Conservation (phyloP, 2,329 filamentous ascomycete genomes). For the Fusarium sp. region DNA sequence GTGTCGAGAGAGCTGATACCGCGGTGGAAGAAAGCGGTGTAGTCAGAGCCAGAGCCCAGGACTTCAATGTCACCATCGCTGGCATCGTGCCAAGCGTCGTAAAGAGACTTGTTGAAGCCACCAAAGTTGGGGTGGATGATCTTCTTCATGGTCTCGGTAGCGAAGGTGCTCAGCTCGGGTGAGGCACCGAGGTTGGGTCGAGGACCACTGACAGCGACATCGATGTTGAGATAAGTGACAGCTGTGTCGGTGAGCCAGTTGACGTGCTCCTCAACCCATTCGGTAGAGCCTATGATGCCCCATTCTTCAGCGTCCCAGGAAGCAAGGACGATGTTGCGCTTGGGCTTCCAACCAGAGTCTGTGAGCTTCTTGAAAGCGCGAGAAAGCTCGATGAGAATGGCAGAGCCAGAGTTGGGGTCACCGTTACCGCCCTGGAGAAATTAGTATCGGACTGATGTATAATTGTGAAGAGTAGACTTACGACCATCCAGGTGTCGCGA, state of each 20-base stretch:
- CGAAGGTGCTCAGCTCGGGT: slow-evolving; percentile 74
- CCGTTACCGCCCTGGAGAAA: slow-evolving; percentile 73
- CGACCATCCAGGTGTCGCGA: slow-evolving; percentile 64
- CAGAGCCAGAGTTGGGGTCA: slow-evolving; percentile 84
- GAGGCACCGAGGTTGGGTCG: slow-evolving; percentile 69
- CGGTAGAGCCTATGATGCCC: slow-evolving; percentile 81
- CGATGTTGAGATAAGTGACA: slow-evolving; percentile 84
- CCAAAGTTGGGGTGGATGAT: slow-evolving; percentile 72
- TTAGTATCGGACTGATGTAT: background rate
- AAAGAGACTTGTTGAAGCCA: slow-evolving; percentile 54
- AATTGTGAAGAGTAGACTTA: slow-evolving; percentile 5
- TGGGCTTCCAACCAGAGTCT: slow-evolving; percentile 81
- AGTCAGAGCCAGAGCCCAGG: slow-evolving; percentile 75
- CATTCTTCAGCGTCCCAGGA: slow-evolving; percentile 82
- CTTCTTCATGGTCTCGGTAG: slow-evolving; percentile 70
- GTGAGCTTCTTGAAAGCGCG: slow-evolving; percentile 77
- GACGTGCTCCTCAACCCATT: slow-evolving; percentile 87
- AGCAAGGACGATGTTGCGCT: slow-evolving; percentile 78
- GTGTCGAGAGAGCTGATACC: slow-evolving; percentile 65
- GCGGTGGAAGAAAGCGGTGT: slow-evolving; percentile 73
- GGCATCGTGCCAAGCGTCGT: slow-evolving; percentile 56
- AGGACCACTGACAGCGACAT: slow-evolving; percentile 72
- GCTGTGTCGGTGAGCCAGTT: slow-evolving; percentile 79
- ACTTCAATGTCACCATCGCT: slow-evolving; percentile 58
- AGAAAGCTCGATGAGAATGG: slow-evolving; percentile 80